phyloP scores from a whole-genome alignment of 805 yeast genomes.

The Saccharomycopsis sp. region DNA sequence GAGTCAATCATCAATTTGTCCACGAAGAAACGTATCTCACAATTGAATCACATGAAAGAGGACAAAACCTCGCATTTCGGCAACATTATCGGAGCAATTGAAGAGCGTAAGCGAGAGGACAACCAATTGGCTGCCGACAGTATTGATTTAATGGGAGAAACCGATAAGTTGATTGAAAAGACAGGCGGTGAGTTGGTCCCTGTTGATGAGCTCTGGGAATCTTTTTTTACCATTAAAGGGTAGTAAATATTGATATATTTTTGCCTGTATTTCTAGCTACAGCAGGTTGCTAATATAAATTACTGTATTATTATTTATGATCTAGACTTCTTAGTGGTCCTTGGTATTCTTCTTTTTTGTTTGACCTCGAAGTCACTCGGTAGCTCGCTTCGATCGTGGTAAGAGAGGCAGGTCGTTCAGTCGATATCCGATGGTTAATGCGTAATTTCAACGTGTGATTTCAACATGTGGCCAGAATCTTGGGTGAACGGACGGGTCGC shows the following conservation, averaged over 20 bases:
- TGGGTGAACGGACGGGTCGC: too few relatives aligned
- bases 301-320: too few relatives aligned
- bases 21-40: slow-evolving; percentile 50
- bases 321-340: too few relatives aligned
- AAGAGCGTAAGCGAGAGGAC: slow-evolving; percentile 19
- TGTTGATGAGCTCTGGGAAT: slow-evolving; percentile 54
- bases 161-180: slow-evolving; percentile 42
- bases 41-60: slow-evolving; percentile 29
- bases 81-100: slow-evolving; percentile 10
- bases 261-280: too few relatives aligned
- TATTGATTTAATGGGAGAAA: slow-evolving; percentile 46
- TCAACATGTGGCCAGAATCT: too few relatives aligned
- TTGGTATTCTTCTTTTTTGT: too few relatives aligned
- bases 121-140: slow-evolving; percentile 42
- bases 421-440: too few relatives aligned
- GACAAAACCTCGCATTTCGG: slow-evolving; percentile 13
- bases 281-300: too few relatives aligned
- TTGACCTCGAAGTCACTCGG: too few relatives aligned
- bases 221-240: slow-evolving; percentile 39
- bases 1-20: slow-evolving; percentile 74
- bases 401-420: too few relatives aligned
- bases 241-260: slow-evolving; percentile 4
- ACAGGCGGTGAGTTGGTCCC: slow-evolving; percentile 55
- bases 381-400: too few relatives aligned
- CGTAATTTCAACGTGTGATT: too few relatives aligned